phyloP scores from a whole-genome alignment of 2,329 filamentous ascomycete genomes.

The Ophiobolus disseminans region DNA sequence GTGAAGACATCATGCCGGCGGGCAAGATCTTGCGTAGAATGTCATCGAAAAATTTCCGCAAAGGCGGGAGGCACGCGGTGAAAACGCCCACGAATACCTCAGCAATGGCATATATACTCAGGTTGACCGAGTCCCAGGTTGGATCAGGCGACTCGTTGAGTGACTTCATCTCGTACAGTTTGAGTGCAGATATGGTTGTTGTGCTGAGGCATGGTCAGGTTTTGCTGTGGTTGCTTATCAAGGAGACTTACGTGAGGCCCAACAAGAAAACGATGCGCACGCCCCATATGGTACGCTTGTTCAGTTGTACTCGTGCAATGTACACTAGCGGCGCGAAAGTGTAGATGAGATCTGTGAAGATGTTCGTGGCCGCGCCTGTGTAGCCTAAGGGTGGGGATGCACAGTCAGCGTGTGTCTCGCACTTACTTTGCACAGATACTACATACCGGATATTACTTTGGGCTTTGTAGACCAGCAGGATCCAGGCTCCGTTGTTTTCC shows the following conservation, averaged over 20 bases:
- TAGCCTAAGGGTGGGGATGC: slow-evolving; percentile 20
- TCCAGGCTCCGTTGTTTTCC: slow-evolving; percentile 28
- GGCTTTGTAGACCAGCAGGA: slow-evolving; percentile 32
- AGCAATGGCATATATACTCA: slow-evolving; percentile 31
- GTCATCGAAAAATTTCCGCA: slow-evolving; percentile 36
- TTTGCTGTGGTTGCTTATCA: not conserved
- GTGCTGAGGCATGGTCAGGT: slow-evolving; percentile 20
- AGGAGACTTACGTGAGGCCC: slow-evolving; percentile 30
- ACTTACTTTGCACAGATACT: not conserved
- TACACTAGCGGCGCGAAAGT: slow-evolving; percentile 33
- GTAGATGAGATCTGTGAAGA: slow-evolving; percentile 33
- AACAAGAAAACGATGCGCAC: slow-evolving; percentile 36
- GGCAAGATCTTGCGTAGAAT: slow-evolving; percentile 26
- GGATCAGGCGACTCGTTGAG: slow-evolving; percentile 28
- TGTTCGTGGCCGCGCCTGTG: slow-evolving; percentile 33
- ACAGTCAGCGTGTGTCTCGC: not conserved
- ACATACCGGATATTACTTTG: slow-evolving; percentile 30
- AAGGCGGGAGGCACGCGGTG: slow-evolving; percentile 34
- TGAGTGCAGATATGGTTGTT: slow-evolving; percentile 34
- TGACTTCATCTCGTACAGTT: slow-evolving; percentile 34
- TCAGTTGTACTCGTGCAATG: slow-evolving; percentile 30
- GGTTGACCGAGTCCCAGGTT: slow-evolving; percentile 30
- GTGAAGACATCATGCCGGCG: slow-evolving; percentile 17
- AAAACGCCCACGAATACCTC: slow-evolving; percentile 38
- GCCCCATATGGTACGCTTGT: slow-evolving; percentile 34